Evolutionary conservation across 352 stramenopile genomes (phyloP), one percentile per base, ranked within the genome.

Genomic region (Globisporangium mamillatum): DNA sequence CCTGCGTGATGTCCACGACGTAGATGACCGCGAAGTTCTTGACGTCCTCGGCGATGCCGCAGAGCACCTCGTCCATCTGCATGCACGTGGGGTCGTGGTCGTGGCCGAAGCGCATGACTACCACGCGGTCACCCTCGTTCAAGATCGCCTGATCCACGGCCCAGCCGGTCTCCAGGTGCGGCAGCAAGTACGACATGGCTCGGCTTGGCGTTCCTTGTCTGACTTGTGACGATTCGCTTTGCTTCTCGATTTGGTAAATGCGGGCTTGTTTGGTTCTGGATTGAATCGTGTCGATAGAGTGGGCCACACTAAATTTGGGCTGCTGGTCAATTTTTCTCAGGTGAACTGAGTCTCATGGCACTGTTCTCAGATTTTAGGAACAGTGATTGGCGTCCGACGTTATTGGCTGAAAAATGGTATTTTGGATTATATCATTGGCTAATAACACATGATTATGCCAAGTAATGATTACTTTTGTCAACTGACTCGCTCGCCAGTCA

Each of bases 21-120:
- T 99, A 99, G 63, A 99, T 96, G 16, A 97, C 97, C 5, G 96
- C 97, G 80, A 99, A 99, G 76, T 99, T 99, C 82, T 99, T 99
- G 44, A 99, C 96, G 73, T 99, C 97, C 71, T 99, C 98, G 46
- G 97, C 96, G 53, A 99, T 97, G 60, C 82, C 90, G 63, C 87
- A 95, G 5, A 99, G 76, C 71, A 97, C 82, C 77, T 99, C 97
- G 76, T 99, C 97, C 92, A 99, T 98, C 75, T 99, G 88, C 97
- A 99, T 99, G 73, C 98, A 99, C 36, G 94, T 98, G 60, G 94
- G 76, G 76, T 99, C 96, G 68, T 98, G 87, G 76, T 99, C 98
- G 68, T 99, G 96, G 38, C 98, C 98, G 79, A 99, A 99, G 48
- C 98, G 96, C 53, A 99, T 98, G 16, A 99, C 97, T 10, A 99